phyloP scores from a whole-genome alignment of 352 stramenopile genomes.

The Phytophthora sansomeana region DNA sequence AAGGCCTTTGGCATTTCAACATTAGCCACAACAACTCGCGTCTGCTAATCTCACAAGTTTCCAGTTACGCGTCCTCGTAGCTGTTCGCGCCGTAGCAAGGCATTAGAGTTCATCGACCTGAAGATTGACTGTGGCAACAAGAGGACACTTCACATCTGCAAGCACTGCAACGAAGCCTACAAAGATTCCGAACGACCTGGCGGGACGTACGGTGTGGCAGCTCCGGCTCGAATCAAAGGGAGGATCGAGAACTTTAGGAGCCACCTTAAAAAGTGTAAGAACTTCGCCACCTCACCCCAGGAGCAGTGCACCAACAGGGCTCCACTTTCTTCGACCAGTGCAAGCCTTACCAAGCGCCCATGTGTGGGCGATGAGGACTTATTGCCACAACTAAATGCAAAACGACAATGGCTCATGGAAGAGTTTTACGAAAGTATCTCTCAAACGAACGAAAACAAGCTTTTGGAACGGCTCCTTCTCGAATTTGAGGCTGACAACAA shows the following conservation, averaged over 20 bases:
- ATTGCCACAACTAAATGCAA: not conserved
- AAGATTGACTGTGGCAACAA: constrained; percentile 2
- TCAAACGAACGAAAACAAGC: not conserved
- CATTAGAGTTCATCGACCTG: constrained; percentile 6
- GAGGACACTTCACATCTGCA: not conserved
- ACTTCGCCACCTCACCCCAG: not conserved
- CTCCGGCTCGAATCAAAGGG: constrained; percentile 1
- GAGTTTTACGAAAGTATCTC: not conserved
- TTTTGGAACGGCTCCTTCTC: constrained; percentile 1
- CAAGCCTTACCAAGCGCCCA: not conserved
- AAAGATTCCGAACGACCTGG: not conserved
- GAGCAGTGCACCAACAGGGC: too few species aligned
- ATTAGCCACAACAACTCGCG: not conserved
- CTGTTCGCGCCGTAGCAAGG: not conserved
- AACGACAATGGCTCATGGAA: constrained; percentile 1
- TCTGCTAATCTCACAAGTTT: too few species aligned
- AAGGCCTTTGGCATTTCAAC: too few species aligned
- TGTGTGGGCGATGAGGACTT: not conserved
- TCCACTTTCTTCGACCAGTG: too few species aligned
- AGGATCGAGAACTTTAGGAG: constrained; percentile 1
- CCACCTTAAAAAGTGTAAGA: not conserved
- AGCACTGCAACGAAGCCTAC: not conserved
- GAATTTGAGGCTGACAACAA: constrained; percentile 7
- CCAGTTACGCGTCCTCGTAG: too few species aligned
- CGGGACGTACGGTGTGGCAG: not conserved